phyloP scores from a whole-genome alignment of 129 eudicot species.

The Dittrichia graveolens region DNA sequence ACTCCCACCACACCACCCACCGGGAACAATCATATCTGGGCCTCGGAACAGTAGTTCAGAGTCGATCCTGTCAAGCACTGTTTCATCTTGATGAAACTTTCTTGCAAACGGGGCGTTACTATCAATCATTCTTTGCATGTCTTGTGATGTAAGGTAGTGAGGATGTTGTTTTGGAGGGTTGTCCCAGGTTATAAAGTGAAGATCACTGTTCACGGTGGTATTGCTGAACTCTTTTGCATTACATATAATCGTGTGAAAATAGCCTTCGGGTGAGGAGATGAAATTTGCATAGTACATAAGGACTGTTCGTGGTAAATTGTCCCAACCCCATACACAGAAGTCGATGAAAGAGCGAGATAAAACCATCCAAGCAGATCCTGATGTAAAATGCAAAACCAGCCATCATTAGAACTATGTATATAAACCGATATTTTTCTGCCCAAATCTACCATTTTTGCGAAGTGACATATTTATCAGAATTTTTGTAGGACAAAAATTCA shows the following conservation, averaged over 20 bases:
- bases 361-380: constrained; percentile 83
- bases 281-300: constrained; percentile 77
- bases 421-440: background rate
- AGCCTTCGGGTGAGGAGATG: constrained; percentile 78
- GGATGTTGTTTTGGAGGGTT: constrained; percentile 84
- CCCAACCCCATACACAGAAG: constrained; percentile 76
- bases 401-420: background rate
- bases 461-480: too few species aligned
- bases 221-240: constrained; percentile 53
- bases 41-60: constrained; percentile 56
- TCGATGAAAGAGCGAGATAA: constrained; percentile 65
- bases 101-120: constrained; percentile 71
- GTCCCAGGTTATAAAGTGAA: constrained; percentile 79
- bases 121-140: constrained; percentile 51
- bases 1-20: constrained; percentile 67
- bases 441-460: too few species aligned
- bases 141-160: constrained; percentile 43
- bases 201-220: constrained; percentile 64
- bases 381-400: constrained; percentile 1
- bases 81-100: constrained; percentile 57
- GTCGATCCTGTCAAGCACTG: constrained; percentile 63
- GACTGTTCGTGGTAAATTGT: constrained; percentile 71
- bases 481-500: too few species aligned
- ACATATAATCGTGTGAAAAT: constrained; percentile 72
- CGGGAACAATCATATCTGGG: constrained; percentile 60